Conservation (phyloP, 2,329 filamentous ascomycete species). For the Neofusicoccum kwambonambiense region DNA sequence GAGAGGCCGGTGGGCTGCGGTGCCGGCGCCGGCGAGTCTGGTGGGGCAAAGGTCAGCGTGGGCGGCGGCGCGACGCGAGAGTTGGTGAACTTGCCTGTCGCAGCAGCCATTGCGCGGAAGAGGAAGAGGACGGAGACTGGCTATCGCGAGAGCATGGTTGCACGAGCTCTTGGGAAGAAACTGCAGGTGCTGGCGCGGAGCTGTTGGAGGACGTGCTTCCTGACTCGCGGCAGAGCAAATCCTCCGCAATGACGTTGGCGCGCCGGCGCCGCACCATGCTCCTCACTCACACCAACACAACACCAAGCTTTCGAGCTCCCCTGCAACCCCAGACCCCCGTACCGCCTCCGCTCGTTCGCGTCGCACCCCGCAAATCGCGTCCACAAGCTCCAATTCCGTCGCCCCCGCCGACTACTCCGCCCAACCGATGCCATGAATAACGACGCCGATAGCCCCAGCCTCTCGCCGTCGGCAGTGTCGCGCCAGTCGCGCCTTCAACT, state of each 20-base stretch:
- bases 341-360: background rate
- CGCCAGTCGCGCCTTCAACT: conserved; percentile 56
- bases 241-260: conserved; percentile 16
- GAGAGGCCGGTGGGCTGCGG: conserved; percentile 60
- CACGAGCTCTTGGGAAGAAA: background rate
- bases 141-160: background rate
- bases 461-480: conserved; percentile 36
- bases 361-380: background rate
- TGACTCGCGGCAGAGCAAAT: conserved; percentile 12
- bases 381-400: background rate
- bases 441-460: conserved; percentile 24
- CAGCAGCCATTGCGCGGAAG: background rate
- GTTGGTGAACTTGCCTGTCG: background rate
- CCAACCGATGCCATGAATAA: conserved; percentile 15
- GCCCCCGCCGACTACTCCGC: background rate
- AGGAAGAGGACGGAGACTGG: background rate
- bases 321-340: background rate
- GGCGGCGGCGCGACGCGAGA: background rate
- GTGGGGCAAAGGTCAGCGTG: background rate
- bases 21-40: conserved; percentile 14
- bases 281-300: background rate
- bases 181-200: background rate
- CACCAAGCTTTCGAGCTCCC: background rate
- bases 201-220: background rate
- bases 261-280: too few relatives aligned